phyloP scores from a whole-genome alignment of 2,329 filamentous ascomycete genomes.

The Bipolaris oryzae region DNA sequence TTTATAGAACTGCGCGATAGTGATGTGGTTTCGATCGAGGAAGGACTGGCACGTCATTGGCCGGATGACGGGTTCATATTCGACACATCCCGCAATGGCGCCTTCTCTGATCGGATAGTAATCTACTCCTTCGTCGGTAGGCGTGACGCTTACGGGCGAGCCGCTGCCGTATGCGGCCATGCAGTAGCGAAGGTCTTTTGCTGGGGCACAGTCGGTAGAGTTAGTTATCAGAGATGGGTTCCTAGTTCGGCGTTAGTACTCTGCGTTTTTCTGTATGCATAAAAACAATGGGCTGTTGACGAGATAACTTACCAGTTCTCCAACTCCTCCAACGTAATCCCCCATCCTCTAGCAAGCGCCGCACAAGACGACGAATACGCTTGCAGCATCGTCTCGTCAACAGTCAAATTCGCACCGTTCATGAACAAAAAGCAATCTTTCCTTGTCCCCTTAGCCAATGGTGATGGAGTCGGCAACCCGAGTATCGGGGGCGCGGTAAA shows the following conservation, averaged over 20 bases:
- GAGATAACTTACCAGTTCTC: slow-evolving; percentile 11
- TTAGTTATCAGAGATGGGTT: slow-evolving; percentile 8
- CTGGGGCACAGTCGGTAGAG: slow-evolving; percentile 12
- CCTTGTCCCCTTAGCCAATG: neutral
- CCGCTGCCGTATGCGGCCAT: slow-evolving; percentile 11
- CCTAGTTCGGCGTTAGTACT: slow-evolving; percentile 9
- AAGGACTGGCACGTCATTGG: slow-evolving; percentile 14
- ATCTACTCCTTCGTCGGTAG: slow-evolving; percentile 7
- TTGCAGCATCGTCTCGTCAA: neutral
- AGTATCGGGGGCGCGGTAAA: neutral
- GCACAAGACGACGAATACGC: neutral
- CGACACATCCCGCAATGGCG: slow-evolving; percentile 12
- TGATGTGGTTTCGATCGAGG: slow-evolving; percentile 10
- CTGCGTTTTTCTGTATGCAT: neutral
- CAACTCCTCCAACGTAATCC: slow-evolving; percentile 10
- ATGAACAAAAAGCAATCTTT: slow-evolving; percentile 1
- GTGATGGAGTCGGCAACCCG: neutral
- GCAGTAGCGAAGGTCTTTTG: slow-evolving; percentile 16
- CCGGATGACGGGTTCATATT: slow-evolving; percentile 11
- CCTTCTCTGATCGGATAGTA: slow-evolving; percentile 14
- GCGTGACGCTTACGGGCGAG: slow-evolving; percentile 4
- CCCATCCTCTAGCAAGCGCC: slow-evolving; percentile 7
- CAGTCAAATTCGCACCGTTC: neutral
- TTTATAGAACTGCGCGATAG: slow-evolving; percentile 12
- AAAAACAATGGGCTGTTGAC: neutral